A percentile compares a stretch with the other conserved stretches of the same genome.
phyloP scores from a whole-genome alignment of 2,329 filamentous ascomycete species.

The Fusarium stilboides region DNA sequence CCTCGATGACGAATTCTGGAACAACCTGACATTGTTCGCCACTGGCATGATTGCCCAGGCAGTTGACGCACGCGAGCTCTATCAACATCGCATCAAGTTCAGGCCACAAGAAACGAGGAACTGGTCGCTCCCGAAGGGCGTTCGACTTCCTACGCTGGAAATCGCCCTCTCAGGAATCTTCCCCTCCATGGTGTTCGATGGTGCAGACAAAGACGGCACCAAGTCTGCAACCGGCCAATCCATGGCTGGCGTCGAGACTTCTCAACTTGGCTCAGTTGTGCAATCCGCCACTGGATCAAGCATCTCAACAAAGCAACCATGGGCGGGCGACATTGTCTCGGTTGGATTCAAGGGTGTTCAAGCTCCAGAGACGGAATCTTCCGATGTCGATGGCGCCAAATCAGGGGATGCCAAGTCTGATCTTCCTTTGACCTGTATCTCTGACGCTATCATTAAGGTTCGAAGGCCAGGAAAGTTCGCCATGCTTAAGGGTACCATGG shows the following conservation, averaged over 20 bases:
- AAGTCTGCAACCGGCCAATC: slow-evolving; percentile 16
- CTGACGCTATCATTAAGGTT: slow-evolving; percentile 70
- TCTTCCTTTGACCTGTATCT: slow-evolving; percentile 56
- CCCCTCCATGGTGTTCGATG: slow-evolving; percentile 54
- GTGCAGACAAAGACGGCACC: slow-evolving; percentile 34
- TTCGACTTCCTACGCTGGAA: slow-evolving; percentile 64
- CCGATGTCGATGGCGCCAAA: slow-evolving; percentile 18
- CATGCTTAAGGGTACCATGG: slow-evolving; percentile 68
- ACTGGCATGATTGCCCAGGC: slow-evolving; percentile 67
- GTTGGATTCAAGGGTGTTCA: slow-evolving; percentile 69
- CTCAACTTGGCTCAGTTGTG: slow-evolving; percentile 46
- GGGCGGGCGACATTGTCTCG: slow-evolving; percentile 73
- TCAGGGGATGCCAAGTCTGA: slow-evolving; percentile 13
- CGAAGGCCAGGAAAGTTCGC: slow-evolving; percentile 68
- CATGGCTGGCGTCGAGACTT: slow-evolving; percentile 22
- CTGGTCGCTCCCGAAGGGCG: slow-evolving; percentile 59
- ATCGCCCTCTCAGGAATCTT: slow-evolving; percentile 65
- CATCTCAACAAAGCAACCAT: slow-evolving; percentile 57
- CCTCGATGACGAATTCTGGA: slow-evolving; percentile 66
- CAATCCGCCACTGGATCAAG: slow-evolving; percentile 35
- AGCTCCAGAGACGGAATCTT: slow-evolving; percentile 35
- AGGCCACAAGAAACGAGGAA: slow-evolving; percentile 54
- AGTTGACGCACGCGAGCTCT: slow-evolving; percentile 64
- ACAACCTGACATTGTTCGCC: slow-evolving; percentile 65
- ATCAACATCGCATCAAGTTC: slow-evolving; percentile 61